phyloP scores from a whole-genome alignment of 2,329 filamentous ascomycete genomes.

The Coniochaeta pulveracea region DNA sequence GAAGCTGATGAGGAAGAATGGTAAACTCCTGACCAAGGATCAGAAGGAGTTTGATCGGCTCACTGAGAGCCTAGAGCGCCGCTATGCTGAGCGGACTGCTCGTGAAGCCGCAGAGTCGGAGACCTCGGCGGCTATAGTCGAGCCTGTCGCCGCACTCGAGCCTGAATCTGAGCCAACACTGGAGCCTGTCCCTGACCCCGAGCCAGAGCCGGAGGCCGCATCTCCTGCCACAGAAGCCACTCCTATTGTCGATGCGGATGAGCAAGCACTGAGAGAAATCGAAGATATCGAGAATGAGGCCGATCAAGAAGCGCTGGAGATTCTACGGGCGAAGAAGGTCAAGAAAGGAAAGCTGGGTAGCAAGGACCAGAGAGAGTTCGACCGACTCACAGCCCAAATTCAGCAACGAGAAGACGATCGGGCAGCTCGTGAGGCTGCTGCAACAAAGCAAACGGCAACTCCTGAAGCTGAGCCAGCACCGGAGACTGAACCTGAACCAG shows the following conservation, averaged over 20 bases:
- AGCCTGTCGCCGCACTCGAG: no score
- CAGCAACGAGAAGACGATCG: conserved; percentile 18
- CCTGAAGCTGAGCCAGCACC: no score
- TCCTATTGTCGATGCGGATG: no score
- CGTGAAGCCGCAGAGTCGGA: conserved; percentile 13
- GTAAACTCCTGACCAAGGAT: conserved; percentile 30
- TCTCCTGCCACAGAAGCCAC: no score
- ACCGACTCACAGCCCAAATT: conserved; percentile 22
- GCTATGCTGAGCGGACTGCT: conserved; percentile 15
- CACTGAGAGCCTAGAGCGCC: conserved; percentile 20
- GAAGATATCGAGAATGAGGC: conserved; percentile 17
- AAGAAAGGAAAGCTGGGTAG: conserved; percentile 35
- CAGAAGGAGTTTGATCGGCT: conserved; percentile 30
- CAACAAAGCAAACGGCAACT: no score
- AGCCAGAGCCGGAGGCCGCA: conserved; percentile 17
- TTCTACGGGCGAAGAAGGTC: conserved; percentile 27
- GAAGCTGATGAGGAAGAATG: conserved; percentile 32
- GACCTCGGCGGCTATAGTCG: no score
- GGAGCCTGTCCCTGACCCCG: conserved; percentile 12
- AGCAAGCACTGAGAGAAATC: conserved; percentile 11
- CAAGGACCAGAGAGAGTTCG: conserved; percentile 33
- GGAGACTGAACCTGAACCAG: no score
- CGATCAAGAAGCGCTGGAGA: conserved; percentile 27
- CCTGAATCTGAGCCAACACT: no score
- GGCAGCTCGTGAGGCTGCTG: conserved; percentile 11